phyloP scores from a whole-genome alignment of 83 land plant species.

The Diphasiastrum complanatum region DNA sequence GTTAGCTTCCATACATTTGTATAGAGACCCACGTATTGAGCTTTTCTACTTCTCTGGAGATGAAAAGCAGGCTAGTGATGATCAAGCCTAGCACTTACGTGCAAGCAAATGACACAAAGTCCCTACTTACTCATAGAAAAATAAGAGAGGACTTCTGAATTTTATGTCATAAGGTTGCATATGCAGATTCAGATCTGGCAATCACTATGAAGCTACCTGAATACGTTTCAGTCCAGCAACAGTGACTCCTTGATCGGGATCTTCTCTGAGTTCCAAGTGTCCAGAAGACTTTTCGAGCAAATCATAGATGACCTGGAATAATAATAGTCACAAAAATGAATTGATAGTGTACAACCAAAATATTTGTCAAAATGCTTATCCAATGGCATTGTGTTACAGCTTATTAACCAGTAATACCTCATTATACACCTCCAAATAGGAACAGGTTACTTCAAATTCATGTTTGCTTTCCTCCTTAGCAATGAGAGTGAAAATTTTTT shows the following conservation, averaged over 20 bases:
- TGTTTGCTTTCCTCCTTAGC: slow-evolving; percentile 53
- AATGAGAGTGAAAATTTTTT: slow-evolving; percentile 70
- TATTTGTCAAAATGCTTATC: not conserved
- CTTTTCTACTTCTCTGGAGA: too few relatives aligned
- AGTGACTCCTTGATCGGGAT: slow-evolving; percentile 77
- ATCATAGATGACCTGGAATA: slow-evolving; percentile 86
- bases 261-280: slow-evolving; percentile 90
- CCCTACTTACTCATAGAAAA: too few relatives aligned
- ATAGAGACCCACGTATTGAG: too few relatives aligned
- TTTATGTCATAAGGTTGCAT: not conserved
- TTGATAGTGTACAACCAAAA: not conserved
- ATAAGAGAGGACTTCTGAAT: not conserved
- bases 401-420: slow-evolving; percentile 43
- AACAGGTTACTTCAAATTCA: slow-evolving; percentile 85
- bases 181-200: too few relatives aligned
- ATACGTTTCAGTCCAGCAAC: slow-evolving; percentile 89
- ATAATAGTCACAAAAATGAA: not conserved
- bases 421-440: slow-evolving; percentile 96
- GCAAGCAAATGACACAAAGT: too few relatives aligned
- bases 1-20: too few relatives aligned
- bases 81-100: too few relatives aligned
- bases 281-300: slow-evolving; percentile 88
- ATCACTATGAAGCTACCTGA: slow-evolving; percentile 39
- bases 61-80: too few relatives aligned
- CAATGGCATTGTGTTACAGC: slow-evolving; percentile 3